phyloP scores from a whole-genome alignment of 2,329 filamentous ascomycete species.

The Rhynchosporium graminicola region DNA sequence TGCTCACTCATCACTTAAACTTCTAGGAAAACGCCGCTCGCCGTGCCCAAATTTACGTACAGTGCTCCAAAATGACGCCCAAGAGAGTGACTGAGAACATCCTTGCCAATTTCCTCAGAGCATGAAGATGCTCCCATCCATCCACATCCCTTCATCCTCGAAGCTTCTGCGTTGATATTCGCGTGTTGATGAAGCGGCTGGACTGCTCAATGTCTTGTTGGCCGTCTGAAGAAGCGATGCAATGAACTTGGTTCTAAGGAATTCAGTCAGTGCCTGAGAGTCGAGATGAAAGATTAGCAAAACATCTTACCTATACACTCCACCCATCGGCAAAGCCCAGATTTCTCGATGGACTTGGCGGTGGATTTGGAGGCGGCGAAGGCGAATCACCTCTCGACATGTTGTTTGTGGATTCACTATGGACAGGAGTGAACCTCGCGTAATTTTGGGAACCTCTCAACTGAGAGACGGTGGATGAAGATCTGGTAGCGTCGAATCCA shows the following conservation, averaged over 20 bases:
- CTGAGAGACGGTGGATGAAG: too few species aligned
- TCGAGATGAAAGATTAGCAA: background rate
- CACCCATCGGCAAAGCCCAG: constrained; percentile 17
- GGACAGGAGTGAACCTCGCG: background rate
- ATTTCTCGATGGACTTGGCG: constrained; percentile 41
- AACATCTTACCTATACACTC: constrained; percentile 19
- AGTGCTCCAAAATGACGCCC: background rate
- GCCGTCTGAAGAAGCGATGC: background rate
- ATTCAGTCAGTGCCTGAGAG: background rate
- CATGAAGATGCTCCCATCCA: background rate
- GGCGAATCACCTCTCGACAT: constrained; percentile 44
- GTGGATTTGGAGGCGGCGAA: constrained; percentile 44
- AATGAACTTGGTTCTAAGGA: background rate
- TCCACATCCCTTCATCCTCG: background rate
- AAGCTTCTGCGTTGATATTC: background rate
- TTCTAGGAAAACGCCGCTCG: constrained; percentile 5
- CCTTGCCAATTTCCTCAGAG: background rate
- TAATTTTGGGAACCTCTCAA: background rate
- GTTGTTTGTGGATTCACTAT: constrained; percentile 18
- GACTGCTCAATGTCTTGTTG: background rate
- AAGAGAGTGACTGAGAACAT: constrained; percentile 6
- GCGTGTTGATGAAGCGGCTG: background rate
- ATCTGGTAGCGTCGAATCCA: background rate
- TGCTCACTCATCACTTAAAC: background rate
- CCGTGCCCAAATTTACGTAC: constrained; percentile 9